A percentile compares a stretch with the other conserved stretches of the same genome.
Evolutionary conservation across 345 rosid species (phyloP).

Genomic region (Populus ilicifolia): DNA sequence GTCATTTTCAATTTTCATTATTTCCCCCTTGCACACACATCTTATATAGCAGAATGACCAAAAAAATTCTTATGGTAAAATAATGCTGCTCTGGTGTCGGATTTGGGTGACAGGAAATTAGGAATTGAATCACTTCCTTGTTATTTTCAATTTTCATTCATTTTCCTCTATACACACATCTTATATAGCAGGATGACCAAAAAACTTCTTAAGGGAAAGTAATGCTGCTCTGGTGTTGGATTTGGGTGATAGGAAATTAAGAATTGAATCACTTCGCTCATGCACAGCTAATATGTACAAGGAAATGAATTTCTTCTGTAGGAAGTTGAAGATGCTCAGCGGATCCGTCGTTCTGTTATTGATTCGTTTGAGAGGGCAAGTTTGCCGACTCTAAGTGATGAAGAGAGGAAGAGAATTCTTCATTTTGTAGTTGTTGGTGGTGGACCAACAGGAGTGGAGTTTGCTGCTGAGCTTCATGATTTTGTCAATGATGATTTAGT

Average conservation of each 20-base stretch:
- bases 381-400: constrained; percentile 76
- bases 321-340: constrained; percentile 98
- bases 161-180: not conserved
- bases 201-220: not conserved
- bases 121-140: not conserved
- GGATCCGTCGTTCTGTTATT: constrained; percentile 73
- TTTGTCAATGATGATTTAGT: constrained; percentile 81
- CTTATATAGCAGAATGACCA: no score
- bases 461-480: constrained; percentile 96
- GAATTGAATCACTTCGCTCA: not conserved
- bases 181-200: no score
- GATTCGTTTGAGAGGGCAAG: constrained; percentile 92
- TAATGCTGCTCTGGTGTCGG: not conserved
- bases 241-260: not conserved
- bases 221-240: not conserved
- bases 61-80: not conserved
- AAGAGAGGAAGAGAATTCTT: constrained; percentile 80
- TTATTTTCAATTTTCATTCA: no score
- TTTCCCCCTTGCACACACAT: not conserved
- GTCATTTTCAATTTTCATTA: no score
- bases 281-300: not conserved
- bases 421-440: constrained; percentile 99
- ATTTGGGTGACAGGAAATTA: not conserved
- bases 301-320: constrained; percentile 26
- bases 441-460: constrained; percentile 99